phyloP scores from a whole-genome alignment of 179 eudicot genomes.

The Drosera spatulata region DNA sequence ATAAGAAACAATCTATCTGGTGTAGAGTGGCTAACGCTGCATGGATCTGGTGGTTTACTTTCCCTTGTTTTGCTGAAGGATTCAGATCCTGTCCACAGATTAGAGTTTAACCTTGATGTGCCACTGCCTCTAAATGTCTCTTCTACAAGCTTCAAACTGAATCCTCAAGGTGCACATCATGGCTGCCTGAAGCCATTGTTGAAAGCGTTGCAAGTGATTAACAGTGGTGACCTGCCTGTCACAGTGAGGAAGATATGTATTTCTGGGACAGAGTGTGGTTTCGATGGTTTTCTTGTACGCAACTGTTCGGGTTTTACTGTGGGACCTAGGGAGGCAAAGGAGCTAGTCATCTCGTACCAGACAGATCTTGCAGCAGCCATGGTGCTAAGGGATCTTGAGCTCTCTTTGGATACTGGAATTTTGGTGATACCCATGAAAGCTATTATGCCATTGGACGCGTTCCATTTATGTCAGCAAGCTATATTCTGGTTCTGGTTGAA shows the following conservation, averaged over 20 bases:
- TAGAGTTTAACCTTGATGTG: conserved; percentile 48
- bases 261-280: conserved; percentile 60
- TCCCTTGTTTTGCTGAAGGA: conserved; percentile 58
- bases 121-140: conserved; percentile 24
- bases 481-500: conserved; percentile 36
- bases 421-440: conserved; percentile 80
- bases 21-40: conserved; percentile 59
- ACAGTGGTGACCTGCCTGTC: conserved; percentile 65
- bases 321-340: conserved; percentile 56
- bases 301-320: conserved; percentile 56
- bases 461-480: conserved; percentile 42
- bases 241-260: conserved; percentile 44
- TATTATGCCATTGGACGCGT: conserved; percentile 33
- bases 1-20: conserved; percentile 82
- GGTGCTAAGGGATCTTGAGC: conserved; percentile 63
- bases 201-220: conserved; percentile 53
- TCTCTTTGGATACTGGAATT: conserved; percentile 48
- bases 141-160: conserved; percentile 14
- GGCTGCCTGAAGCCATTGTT: conserved; percentile 33
- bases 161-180: conserved; percentile 13
- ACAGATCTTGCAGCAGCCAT: conserved; percentile 41
- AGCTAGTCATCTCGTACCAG: conserved; percentile 46
- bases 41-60: conserved; percentile 64
- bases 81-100: conserved; percentile 29
- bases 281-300: conserved; percentile 63